Percentiles rank a stretch among this genome's conserved stretches.
These are phyloP conservation scores for Fusarium euwallaceae DNA, from an alignment of 2,329 filamentous ascomycete genomes.

Conservation along the genomic window DNA sequence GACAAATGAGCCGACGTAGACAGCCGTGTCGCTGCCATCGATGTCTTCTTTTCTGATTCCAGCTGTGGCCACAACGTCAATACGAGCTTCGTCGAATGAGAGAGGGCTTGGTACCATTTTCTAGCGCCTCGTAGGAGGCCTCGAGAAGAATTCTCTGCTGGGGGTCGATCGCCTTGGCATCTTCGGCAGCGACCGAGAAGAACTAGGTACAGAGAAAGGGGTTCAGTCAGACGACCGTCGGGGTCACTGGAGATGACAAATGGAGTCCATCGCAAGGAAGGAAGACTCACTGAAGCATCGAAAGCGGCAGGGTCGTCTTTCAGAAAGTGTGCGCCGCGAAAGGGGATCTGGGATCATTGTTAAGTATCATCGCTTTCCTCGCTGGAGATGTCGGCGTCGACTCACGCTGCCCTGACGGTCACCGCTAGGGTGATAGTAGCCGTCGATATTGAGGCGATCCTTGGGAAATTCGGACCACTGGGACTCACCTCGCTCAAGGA, in stretches of 20 bases:
- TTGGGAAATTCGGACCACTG: slow-evolving; percentile 64
- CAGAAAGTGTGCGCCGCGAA: slow-evolving; percentile 66
- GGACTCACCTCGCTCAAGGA: slow-evolving; percentile 58
- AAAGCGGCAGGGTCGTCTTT: slow-evolving; percentile 61
- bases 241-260: not conserved
- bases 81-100: too few relatives aligned
- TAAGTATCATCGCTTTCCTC: slow-evolving; percentile 12
- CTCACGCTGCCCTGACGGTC: slow-evolving; percentile 63
- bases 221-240: slow-evolving; percentile 3
- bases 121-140: slow-evolving; percentile 63
- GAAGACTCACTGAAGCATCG: slow-evolving; percentile 60
- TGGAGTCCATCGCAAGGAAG: not conserved
- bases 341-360: slow-evolving; percentile 54
- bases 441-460: slow-evolving; percentile 63
- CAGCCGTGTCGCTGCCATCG: slow-evolving; percentile 59
- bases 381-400: slow-evolving; percentile 5
- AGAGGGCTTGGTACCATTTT: slow-evolving; percentile 55
- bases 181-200: slow-evolving; percentile 63
- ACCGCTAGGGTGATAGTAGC: slow-evolving; percentile 67
- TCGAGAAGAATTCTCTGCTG: slow-evolving; percentile 67
- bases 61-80: slow-evolving; percentile 47
- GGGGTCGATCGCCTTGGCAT: slow-evolving; percentile 66
- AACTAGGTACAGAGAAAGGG: slow-evolving; percentile 54
- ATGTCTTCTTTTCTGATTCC: slow-evolving; percentile 60
- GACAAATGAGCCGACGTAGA: slow-evolving; percentile 66